Conservation (phyloP, 176 grass and related monocot genomes). For the Puya raimondii region DNA sequence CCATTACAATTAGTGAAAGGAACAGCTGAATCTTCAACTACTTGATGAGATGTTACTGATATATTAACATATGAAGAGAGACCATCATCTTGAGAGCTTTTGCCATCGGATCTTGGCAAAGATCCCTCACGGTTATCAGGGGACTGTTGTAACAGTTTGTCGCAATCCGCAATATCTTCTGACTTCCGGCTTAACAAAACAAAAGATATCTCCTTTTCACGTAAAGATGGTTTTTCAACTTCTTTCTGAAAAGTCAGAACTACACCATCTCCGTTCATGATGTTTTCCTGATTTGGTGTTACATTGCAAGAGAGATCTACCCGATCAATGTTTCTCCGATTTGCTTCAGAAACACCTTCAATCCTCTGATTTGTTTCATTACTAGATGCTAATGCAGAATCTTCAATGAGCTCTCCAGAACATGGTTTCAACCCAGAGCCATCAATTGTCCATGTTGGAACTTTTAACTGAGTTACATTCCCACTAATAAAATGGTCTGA, state of each 20-base stretch:
- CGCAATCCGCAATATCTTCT: constrained; percentile 21
- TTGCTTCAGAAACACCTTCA: constrained; percentile 36
- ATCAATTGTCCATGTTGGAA: constrained; percentile 30
- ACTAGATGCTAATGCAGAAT: constrained; percentile 10
- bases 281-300: constrained; percentile 3
- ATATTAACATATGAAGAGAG: constrained; percentile 3
- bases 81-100: not conserved
- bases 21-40: not conserved
- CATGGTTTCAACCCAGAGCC: constrained; percentile 29
- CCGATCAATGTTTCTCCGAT: constrained; percentile 26
- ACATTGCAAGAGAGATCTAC: constrained; percentile 29
- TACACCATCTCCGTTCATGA: constrained; percentile 32
- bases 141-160: constrained; percentile 9
- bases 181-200: constrained; percentile 21
- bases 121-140: constrained; percentile 9
- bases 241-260: constrained; percentile 26
- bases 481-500: constrained; percentile 27
- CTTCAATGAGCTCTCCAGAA: constrained; percentile 32
- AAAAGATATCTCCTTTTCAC: constrained; percentile 22
- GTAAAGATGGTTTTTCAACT: constrained; percentile 26
- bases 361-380: constrained; percentile 19
- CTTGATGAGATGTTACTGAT: not conserved
- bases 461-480: constrained; percentile 19
- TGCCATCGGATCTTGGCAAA: constrained; percentile 9
- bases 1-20: not conserved